Evolutionary conservation across 176 grass and related monocot species (phyloP).

Genomic region (Musa acuminata): DNA sequence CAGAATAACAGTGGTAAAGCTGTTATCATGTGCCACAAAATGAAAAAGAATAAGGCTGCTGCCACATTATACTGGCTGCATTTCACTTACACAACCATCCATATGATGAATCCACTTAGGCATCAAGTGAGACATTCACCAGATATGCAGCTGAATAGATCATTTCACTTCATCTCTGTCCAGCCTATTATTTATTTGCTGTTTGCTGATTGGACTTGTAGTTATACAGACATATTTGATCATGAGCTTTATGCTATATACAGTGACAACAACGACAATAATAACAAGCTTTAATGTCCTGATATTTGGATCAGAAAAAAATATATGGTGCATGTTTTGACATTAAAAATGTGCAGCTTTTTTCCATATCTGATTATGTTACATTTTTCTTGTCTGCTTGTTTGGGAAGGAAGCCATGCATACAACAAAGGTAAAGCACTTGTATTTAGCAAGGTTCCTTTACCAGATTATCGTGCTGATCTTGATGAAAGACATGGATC

Average conservation of each 20-base stretch:
- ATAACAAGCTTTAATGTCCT: neutral
- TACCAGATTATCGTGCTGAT: slow-evolving; percentile 95
- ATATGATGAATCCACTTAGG: neutral
- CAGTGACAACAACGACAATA: no score
- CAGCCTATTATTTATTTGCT: neutral
- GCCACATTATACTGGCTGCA: neutral
- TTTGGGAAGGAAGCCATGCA: slow-evolving; percentile 62
- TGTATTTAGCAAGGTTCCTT: slow-evolving; percentile 88
- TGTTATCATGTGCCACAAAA: neutral
- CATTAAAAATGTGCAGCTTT: neutral
- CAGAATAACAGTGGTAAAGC: neutral
- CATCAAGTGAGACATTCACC: neutral
- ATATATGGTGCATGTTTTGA: neutral
- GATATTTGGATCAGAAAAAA: neutral
- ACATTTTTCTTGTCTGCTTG: slow-evolving; percentile 30
- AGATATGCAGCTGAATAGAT: neutral
- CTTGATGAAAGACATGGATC: slow-evolving; percentile 92
- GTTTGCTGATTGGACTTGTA: neutral
- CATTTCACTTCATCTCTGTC: neutral
- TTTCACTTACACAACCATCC: neutral
- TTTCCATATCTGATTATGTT: slow-evolving; percentile 13
- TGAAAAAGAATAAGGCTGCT: no score
- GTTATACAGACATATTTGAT: neutral
- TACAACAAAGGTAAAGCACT: slow-evolving; percentile 86
- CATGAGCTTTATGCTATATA: no score